phyloP scores from a whole-genome alignment of 257 asterid genomes.

The Solanum rostratum region DNA sequence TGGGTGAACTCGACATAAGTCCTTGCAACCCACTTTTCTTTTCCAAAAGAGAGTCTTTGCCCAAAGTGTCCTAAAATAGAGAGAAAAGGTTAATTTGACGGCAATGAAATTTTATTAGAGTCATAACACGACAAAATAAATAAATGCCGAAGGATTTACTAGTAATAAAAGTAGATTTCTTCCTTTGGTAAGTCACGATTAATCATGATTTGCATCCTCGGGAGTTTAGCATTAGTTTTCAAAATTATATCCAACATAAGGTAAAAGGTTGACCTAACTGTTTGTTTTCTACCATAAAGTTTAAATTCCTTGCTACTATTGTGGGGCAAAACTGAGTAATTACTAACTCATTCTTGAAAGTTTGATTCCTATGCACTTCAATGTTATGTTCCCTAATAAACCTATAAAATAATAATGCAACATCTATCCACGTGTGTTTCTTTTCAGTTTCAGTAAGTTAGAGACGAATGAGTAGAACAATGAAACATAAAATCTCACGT shows the following conservation, averaged over 20 bases:
- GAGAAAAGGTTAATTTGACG: slow-evolving; percentile 10
- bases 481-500: background rate
- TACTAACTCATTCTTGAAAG: background rate
- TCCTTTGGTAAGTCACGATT: background rate
- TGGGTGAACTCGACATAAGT: slow-evolving; percentile 42
- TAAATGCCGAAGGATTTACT: slow-evolving; percentile 25
- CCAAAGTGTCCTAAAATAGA: slow-evolving; percentile 48
- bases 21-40: slow-evolving; percentile 52
- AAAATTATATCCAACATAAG: background rate
- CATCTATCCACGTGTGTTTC: background rate
- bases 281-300: background rate
- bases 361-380: background rate
- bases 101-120: slow-evolving; percentile 1
- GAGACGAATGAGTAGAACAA: background rate
- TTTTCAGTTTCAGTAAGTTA: background rate
- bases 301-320: background rate
- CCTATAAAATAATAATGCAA: background rate
- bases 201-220: background rate
- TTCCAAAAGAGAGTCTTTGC: slow-evolving; percentile 30
- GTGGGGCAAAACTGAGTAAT: background rate
- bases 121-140: slow-evolving; percentile 4
- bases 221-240: background rate
- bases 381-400: background rate
- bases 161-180: slow-evolving; percentile 9
- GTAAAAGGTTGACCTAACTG: background rate